Percentiles rank a stretch among this genome's conserved stretches.
These are phyloP conservation scores for Tricholomella constricta DNA, from an alignment of 768 basidiomycete species.

Conservation along the genomic window DNA sequence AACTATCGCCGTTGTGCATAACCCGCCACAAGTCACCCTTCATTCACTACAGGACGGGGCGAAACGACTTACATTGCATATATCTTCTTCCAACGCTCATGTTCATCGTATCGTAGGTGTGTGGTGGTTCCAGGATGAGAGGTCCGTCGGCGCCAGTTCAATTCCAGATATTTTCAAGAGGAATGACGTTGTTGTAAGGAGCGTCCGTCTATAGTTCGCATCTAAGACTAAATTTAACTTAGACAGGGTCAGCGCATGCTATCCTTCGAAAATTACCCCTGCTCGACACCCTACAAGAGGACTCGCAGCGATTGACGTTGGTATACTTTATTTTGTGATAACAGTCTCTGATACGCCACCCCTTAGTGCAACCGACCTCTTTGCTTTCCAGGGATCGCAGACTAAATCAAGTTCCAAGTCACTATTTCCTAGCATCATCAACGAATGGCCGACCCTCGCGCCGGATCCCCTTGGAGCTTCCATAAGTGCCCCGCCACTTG, in stretches of 20 bases:
- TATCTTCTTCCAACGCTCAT: constrained; percentile 25
- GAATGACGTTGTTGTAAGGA: constrained; percentile 59
- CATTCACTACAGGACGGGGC: constrained; percentile 81
- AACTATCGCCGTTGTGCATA: constrained; percentile 69
- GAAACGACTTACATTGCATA: constrained; percentile 48
- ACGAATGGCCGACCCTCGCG: constrained; percentile 68
- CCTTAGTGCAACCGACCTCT: constrained; percentile 72
- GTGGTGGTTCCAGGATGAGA: constrained; percentile 73
- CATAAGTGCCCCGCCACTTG: constrained; percentile 47
- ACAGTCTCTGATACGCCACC: constrained; percentile 15
- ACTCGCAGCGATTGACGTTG: constrained; percentile 67
- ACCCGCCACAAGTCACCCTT: constrained; percentile 67
- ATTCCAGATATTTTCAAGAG: constrained; percentile 81
- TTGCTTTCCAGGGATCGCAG: constrained; percentile 76
- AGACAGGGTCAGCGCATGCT: constrained; percentile 82
- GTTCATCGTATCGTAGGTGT: constrained; percentile 45
- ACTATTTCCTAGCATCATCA: constrained; percentile 59
- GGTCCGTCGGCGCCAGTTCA: constrained; percentile 34
- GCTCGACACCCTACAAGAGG: constrained; percentile 69
- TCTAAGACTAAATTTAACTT: constrained; percentile 7
- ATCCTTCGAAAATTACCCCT: constrained; percentile 69
- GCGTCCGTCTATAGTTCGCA: constrained; percentile 1
- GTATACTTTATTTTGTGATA: constrained; percentile 24
- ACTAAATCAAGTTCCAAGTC: constrained; percentile 46
- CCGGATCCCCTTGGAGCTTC: constrained; percentile 59